Evolutionary conservation across 2,329 filamentous ascomycete species (phyloP), one percentile per base, ranked within the genome.

Genomic region (Sporothrix luriei): DNA sequence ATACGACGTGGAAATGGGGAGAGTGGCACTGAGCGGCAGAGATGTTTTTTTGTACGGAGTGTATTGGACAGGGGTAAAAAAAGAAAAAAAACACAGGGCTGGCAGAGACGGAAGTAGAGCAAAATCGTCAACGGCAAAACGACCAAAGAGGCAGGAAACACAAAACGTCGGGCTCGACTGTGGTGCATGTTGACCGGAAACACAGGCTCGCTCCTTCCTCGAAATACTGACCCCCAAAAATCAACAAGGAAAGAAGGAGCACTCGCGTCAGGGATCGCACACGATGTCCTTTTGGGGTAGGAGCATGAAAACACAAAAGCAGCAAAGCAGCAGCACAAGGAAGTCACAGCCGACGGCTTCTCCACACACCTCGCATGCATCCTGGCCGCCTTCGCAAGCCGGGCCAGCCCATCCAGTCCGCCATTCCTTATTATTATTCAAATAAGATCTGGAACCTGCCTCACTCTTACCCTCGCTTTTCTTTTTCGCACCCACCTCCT

Each of bases 391-490:
- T 19, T 52, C 33, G 57, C n/a, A 59, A 61, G 59, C 49, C 68
- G 59, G 38, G 33, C 40, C 68, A 66, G 51, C 40, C 21, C 68
- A 66, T 43, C 68, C 68, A 43, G 16, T 46, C 65, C 52, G 51
- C 51, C 55, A 68, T 59, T 69, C 65, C 55, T 9, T 52, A 21
- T 40, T 61, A 61, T 61, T 43, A 61, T 61, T 67, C 43, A 61
- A 43, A 68, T 26, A 62, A 52, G 66, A 68, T 62, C 46, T 52
- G 51, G 64, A 70, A 68, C 65, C 55, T 64, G 65, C 49, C 69
- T 68, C 48, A 48, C 64, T 52, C 19, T 46, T 46, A 52, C 65
- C 26, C 48, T 59, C 65, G 11, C 38, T 68, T 43, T 62, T 21
- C 66, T 40, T 49, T 51, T 61, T 33, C 55, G 24, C 21, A 46